Base-by-base conservation (phyloP, 1,139 yeast species). In the Pichia sp. region DNA sequence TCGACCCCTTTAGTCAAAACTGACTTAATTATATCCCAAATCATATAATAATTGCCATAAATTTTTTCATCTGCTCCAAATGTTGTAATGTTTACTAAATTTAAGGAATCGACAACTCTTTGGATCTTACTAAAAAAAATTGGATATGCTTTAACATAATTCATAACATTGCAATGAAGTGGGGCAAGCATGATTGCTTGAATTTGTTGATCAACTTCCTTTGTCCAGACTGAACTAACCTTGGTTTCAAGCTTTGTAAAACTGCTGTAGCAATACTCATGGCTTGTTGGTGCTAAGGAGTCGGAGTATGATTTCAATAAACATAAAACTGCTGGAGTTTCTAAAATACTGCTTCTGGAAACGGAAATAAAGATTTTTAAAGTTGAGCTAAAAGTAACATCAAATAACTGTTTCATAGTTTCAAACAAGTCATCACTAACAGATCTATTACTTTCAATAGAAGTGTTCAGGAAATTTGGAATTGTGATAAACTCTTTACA, bases 261-360 rank as follows among this genome's bases (percentile, higher is more conserved):
- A 51, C 76, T 70, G 43, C 75, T 72, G 52, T 76, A 70, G 34
- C 84, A 66, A 57, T 76, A 87, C 54, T 86, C 96, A 61, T 84
- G 90, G 62, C 81, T 78, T 2, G 83, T 71, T 3, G 76, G 68
- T 24, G 72, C 73, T 32, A 74, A 59, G 22, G 63, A 61, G 30
- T 56, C 57, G 8, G 67, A 62, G 16, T 68, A 62, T 8, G 66
- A 54, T 47, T 76, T 79, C 16, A 77, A 53, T 40, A 70, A 63
- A 2, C 71, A 56, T 43, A 76, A 56, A 3, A 77, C 58, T 4
- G 70, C 68, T 3, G 82, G 78, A 15, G 69, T 64, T 42, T 70
- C 68, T 22, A 73, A 59, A 37, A 67, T 66, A 41, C 68, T 69
- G 15, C 59, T 58, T 55, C 69, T 70, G 37, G 70, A 55, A 4